Percentiles rank a stretch among this genome's conserved stretches.
These are phyloP conservation scores for Arthrocladium fulminans DNA, from an alignment of 2,329 filamentous ascomycete species.

Conservation along the genomic window DNA sequence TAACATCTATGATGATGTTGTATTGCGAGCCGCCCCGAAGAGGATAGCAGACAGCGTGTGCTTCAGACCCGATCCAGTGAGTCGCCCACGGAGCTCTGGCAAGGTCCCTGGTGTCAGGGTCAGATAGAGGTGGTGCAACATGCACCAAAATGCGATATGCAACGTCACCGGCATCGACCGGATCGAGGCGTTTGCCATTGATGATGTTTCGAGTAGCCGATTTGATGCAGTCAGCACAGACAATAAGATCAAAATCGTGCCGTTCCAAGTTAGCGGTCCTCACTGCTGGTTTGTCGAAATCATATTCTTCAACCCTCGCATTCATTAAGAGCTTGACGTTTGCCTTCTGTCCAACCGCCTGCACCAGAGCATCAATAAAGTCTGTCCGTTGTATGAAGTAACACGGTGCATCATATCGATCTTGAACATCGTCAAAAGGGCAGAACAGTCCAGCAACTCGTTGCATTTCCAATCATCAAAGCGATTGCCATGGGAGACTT, in stretches of 20 bases:
- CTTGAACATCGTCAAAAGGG: conserved; percentile 17
- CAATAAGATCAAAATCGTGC: conserved; percentile 23
- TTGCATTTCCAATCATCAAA: conserved; percentile 27
- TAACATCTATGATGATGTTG: conserved; percentile 28
- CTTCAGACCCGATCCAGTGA: conserved; percentile 28
- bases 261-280: conserved; percentile 17
- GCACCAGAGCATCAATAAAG: conserved; percentile 21
- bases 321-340: conserved; percentile 20
- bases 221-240: conserved; percentile 27
- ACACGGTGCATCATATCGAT: conserved; percentile 25
- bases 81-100: conserved; percentile 24
- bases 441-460: conserved; percentile 22
- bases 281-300: conserved; percentile 23
- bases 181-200: conserved; percentile 22
- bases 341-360: conserved; percentile 11
- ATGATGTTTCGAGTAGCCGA: conserved; percentile 22
- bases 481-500: conserved; percentile 23
- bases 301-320: conserved; percentile 21
- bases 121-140: conserved; percentile 20
- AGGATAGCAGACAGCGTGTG: conserved; percentile 27
- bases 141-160: conserved; percentile 27
- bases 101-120: conserved; percentile 24
- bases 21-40: conserved; percentile 25
- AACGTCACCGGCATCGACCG: conserved; percentile 26
- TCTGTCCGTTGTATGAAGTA: conserved; percentile 28